Evolutionary conservation across 306 rosid genomes (phyloP).

Genomic region (Vigna hirtella): DNA sequence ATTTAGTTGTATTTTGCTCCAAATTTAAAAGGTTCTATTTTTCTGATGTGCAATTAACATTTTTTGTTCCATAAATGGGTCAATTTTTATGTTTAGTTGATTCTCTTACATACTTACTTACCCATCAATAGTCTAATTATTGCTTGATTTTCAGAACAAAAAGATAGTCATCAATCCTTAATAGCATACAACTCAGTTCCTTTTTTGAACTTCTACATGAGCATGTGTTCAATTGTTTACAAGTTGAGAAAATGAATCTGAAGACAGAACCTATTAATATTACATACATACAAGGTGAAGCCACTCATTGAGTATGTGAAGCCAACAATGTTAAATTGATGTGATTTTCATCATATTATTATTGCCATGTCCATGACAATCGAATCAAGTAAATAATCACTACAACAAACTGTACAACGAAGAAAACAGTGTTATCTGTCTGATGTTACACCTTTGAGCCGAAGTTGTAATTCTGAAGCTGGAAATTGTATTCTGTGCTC

Average conservation of each 20-base stretch:
- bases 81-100: not conserved
- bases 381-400: not conserved
- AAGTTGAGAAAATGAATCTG: not conserved
- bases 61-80: too few species aligned
- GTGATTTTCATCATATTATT: conserved; percentile 12
- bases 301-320: not conserved
- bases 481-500: conserved; percentile 1
- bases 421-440: not conserved
- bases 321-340: conserved; percentile 2
- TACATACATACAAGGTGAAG: not conserved
- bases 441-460: conserved; percentile 26
- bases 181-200: not conserved
- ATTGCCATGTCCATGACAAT: conserved; percentile 8
- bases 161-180: not conserved
- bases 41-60: too few species aligned
- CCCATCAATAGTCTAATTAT: too few species aligned
- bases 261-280: not conserved
- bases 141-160: not conserved
- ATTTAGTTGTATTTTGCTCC: too few species aligned
- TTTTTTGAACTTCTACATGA: not conserved
- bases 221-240: not conserved
- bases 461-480: conserved; percentile 8
- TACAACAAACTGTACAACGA: not conserved
- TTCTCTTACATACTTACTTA: too few species aligned
- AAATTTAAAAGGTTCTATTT: too few species aligned